These are phyloP conservation scores for Rhodotorula sp. DNA, from an alignment of 1,284 basidiomycete genomes.

Conservation along the genomic window DNA sequence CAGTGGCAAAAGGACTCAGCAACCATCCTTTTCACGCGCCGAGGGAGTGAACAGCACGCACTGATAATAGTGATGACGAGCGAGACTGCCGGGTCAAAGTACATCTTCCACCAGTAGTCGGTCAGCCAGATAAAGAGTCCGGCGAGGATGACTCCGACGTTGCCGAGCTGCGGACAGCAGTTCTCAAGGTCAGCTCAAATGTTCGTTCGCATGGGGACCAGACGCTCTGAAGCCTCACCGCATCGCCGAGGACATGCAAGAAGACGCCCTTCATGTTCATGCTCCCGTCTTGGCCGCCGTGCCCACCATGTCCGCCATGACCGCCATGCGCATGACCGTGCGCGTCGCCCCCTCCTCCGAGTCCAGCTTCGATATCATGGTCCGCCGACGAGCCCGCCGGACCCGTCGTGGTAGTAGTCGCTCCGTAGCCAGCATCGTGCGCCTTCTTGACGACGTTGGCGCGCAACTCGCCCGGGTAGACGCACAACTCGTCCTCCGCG, in stretches of 20 bases:
- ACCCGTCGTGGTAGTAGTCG: constrained; percentile 7
- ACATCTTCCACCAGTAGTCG: constrained; percentile 68
- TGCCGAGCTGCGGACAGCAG: constrained; percentile 62
- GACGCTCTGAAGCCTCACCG: constrained; percentile 51
- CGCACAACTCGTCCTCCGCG: constrained; percentile 41
- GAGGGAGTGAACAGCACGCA: neutral
- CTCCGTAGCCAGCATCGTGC: constrained; percentile 42
- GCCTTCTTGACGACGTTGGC: constrained; percentile 43
- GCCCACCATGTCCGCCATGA: constrained; percentile 30
- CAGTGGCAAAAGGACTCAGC: neutral
- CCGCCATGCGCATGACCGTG: constrained; percentile 48
- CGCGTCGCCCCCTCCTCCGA: constrained; percentile 20
- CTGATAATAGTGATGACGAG: constrained; percentile 92
- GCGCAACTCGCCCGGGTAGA: constrained; percentile 43
- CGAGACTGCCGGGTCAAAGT: constrained; percentile 91
- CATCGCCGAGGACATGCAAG: constrained; percentile 94
- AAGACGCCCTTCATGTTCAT: constrained; percentile 99
- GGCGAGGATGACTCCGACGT: constrained; percentile 94
- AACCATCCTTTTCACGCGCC: rapidly evolving
- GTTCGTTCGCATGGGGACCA: no score
- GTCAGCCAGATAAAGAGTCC: constrained; percentile 90
- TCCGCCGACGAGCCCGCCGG: neutral
- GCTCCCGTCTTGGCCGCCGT: constrained; percentile 29
- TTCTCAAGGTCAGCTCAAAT: neutral
- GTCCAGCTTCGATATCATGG: neutral